Evolutionary conservation across 768 basidiomycete species (phyloP), one percentile per base, ranked within the genome.

Genomic region (Dioszegia crocea): DNA sequence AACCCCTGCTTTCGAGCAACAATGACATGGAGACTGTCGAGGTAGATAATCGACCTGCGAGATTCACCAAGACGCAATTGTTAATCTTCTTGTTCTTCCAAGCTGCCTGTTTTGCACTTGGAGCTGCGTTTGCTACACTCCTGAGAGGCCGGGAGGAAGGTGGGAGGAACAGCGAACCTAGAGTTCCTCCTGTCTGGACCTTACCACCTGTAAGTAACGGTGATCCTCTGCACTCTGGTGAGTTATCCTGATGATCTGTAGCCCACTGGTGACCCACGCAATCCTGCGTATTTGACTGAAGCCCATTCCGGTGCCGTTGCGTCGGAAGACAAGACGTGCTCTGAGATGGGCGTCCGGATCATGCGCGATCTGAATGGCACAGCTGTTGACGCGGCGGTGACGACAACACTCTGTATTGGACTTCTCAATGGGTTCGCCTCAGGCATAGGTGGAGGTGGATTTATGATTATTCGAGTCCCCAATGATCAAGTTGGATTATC

Each of bases 221-320:
- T 14, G n/a, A 3, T 36, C 44, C 2, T 17, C 26, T 24, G 19
- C 1, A 29, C 39, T 8, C 19, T 45, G 17, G 4, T 23, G 12
- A 11, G 48, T n/a, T n/a, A n/a, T n/a, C n/a, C 19, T 46, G 49
- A 33, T 33, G 33, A 33, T 33, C 6, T 33, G 33, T 33, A 73
- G 71, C 75, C 75, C 1, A 75, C 71, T 0, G 73, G 69, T n/a
- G 51, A 70, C 27, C 73, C 75, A 2, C 65, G 82, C 27, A 86
- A 86, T 66, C 82, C 82, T 0, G 82, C 82, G 17, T 85, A 83
- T 64, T 79, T 86, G 31, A 80, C 83, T 30, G 71, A 81, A 57
- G 94, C 87, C 0, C 79, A 81, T 30, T 78, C 86, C 62, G 94
- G 89, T 4, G 94, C 91, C 0, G 92, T 97, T 17, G 91, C 94